Evolutionary conservation across 805 yeast genomes (phyloP).

Genomic region (Lipomyces orientalis): DNA sequence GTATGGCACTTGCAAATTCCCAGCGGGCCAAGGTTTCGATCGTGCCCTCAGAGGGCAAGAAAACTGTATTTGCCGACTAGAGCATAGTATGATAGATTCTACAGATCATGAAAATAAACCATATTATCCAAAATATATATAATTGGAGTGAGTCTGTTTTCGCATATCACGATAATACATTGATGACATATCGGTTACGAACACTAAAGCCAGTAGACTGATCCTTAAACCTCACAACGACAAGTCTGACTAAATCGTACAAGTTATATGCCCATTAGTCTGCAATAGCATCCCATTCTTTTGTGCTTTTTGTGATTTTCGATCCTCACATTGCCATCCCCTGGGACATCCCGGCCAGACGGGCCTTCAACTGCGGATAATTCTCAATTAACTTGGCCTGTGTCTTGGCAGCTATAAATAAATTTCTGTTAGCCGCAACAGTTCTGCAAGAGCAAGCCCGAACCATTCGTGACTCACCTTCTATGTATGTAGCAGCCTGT

Average conservation of each 20-base stretch:
- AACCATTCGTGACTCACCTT: slow-evolving; percentile 57
- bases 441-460: background rate
- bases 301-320: background rate
- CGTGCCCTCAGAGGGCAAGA: slow-evolving; percentile 89
- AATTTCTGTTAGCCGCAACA: slow-evolving; percentile 9
- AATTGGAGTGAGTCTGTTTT: background rate
- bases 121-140: slow-evolving; percentile 10
- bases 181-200: background rate
- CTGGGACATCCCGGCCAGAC: slow-evolving; percentile 20
- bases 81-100: background rate
- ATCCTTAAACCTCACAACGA: background rate
- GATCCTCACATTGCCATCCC: slow-evolving; percentile 17
- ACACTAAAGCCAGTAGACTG: background rate
- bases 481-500: slow-evolving; percentile 89
- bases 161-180: background rate
- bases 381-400: slow-evolving; percentile 60
- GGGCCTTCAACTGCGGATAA: slow-evolving; percentile 39
- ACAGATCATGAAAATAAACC: background rate
- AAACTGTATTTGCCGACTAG: slow-evolving; percentile 63
- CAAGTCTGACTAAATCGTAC: background rate
- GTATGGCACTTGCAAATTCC: slow-evolving; percentile 85
- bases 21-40: slow-evolving; percentile 89
- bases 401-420: slow-evolving; percentile 21
- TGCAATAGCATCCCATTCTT: background rate
- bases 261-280: background rate